These are phyloP conservation scores for Phellopilus nigrolimitatus DNA, from an alignment of 1,284 basidiomycete species.

Conservation along the genomic window DNA sequence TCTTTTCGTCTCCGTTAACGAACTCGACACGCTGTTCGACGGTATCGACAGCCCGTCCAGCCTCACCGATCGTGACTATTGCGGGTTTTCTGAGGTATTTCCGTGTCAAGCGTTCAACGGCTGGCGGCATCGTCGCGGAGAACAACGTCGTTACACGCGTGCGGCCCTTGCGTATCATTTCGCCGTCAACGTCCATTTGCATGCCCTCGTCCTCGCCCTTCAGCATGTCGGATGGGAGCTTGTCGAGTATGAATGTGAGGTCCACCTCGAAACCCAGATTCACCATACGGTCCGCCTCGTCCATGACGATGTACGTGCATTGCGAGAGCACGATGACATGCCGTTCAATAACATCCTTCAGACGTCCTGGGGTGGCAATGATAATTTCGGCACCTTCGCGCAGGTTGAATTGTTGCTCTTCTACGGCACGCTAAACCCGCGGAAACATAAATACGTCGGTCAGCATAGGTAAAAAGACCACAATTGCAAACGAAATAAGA, in stretches of 20 bases:
- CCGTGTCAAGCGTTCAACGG: conserved; percentile 89
- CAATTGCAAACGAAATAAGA: conserved; percentile 1
- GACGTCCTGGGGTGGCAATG: conserved; percentile 95
- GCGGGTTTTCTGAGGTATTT: conserved; percentile 93
- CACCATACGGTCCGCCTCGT: conserved; percentile 99
- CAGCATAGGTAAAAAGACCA: conserved; percentile 1
- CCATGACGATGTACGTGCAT: conserved; percentile 98
- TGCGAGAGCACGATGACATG: conserved; percentile 93
- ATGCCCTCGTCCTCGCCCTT: conserved; percentile 71
- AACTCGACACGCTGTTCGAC: conserved; percentile 98
- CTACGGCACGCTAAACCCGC: conserved; percentile 77
- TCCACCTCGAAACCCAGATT: conserved; percentile 95
- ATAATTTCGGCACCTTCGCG: conserved; percentile 97
- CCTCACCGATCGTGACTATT: conserved; percentile 95
- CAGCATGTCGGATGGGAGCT: conserved; percentile 82
- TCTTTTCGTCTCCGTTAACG: conserved; percentile 88
- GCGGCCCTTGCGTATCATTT: conserved; percentile 67
- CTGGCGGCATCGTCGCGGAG: conserved; percentile 97
- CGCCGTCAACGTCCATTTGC: conserved; percentile 64
- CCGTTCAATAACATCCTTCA: conserved; percentile 96
- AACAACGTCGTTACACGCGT: conserved; percentile 90
- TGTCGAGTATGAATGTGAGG: conserved; percentile 92
- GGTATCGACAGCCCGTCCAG: conserved; percentile 95
- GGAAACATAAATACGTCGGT: conserved; percentile 17
- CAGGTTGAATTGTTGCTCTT: conserved; percentile 96